phyloP scores from a whole-genome alignment of 2,329 filamentous ascomycete genomes.

The Epicoccum nigrum region DNA sequence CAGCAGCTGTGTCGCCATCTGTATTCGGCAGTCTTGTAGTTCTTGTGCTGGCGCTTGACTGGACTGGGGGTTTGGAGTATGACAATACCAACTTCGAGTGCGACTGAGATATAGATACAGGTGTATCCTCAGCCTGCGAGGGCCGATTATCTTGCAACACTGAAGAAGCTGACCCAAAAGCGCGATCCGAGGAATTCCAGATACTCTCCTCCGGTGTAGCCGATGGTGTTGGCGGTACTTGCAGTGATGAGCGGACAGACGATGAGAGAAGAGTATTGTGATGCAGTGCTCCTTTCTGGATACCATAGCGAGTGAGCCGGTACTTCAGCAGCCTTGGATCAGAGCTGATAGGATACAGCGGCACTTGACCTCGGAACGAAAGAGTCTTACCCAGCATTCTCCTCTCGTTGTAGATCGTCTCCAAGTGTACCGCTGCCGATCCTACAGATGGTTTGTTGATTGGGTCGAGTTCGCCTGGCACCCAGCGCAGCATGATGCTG shows the following conservation, averaged over 20 bases:
- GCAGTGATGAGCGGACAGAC: too few species aligned
- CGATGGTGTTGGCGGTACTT: fast-evolving
- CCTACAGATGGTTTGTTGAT: constrained; percentile 10
- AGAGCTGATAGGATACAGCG: constrained; percentile 19
- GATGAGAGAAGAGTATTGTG: neutral
- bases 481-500: constrained; percentile 25
- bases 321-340: neutral
- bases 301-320: neutral
- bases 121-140: too few species aligned
- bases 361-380: constrained; percentile 20
- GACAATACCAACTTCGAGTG: too few species aligned
- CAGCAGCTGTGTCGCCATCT: too few species aligned
- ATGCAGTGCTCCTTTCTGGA: neutral
- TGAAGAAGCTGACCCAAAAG: too few species aligned
- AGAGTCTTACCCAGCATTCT: constrained; percentile 15
- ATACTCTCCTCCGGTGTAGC: neutral
- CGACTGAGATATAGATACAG: too few species aligned
- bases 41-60: too few species aligned
- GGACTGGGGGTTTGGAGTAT: too few species aligned
- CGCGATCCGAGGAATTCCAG: neutral
- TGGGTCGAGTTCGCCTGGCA: constrained; percentile 17
- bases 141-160: too few species aligned
- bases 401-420: constrained; percentile 21
- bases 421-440: constrained; percentile 17
- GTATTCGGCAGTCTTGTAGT: too few species aligned